A percentile compares a stretch with the other conserved stretches of the same genome.
Evolutionary conservation across 352 stramenopile species (phyloP).

Genomic region (Phytophthora palmivora): DNA sequence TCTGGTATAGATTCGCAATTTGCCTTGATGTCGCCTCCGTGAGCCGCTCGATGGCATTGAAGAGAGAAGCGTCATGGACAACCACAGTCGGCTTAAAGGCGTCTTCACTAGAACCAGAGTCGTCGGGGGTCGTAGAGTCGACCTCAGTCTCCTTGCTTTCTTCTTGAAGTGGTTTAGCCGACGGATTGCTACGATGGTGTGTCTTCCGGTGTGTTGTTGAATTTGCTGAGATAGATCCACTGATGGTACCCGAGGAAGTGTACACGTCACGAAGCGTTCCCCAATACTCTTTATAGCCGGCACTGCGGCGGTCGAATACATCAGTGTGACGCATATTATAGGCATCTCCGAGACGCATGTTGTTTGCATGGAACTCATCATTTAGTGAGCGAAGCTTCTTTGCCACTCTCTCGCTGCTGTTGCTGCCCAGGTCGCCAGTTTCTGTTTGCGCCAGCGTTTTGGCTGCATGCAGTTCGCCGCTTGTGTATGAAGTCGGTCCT

Average conservation of each 20-base stretch:
- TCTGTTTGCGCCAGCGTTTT: constrained; percentile 47
- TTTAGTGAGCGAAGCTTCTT: constrained; percentile 81
- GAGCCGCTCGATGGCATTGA: constrained; percentile 70
- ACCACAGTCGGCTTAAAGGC: constrained; percentile 51
- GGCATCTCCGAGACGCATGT: constrained; percentile 43
- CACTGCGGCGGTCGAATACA: constrained; percentile 54
- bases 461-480: constrained; percentile 38
- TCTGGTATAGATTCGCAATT: constrained; percentile 42
- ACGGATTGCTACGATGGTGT: constrained; percentile 15
- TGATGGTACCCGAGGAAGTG: constrained; percentile 38
- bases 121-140: constrained; percentile 65
- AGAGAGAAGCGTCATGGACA: constrained; percentile 65
- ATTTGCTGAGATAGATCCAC: constrained; percentile 4
- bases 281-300: constrained; percentile 78
- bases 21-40: constrained; percentile 67
- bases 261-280: constrained; percentile 74
- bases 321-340: constrained; percentile 50
- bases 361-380: constrained; percentile 75
- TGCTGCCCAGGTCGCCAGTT: constrained; percentile 60
- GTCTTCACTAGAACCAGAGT: constrained; percentile 50
- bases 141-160: constrained; percentile 48
- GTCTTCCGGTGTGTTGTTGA: constrained; percentile 26
- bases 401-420: constrained; percentile 68
- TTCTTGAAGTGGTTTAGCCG: constrained; percentile 3
- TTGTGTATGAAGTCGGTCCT: constrained; percentile 34